These are phyloP conservation scores for Backusella sp. DNA, from an alignment of 192 early-diverging fungal species.

Conservation along the genomic window DNA sequence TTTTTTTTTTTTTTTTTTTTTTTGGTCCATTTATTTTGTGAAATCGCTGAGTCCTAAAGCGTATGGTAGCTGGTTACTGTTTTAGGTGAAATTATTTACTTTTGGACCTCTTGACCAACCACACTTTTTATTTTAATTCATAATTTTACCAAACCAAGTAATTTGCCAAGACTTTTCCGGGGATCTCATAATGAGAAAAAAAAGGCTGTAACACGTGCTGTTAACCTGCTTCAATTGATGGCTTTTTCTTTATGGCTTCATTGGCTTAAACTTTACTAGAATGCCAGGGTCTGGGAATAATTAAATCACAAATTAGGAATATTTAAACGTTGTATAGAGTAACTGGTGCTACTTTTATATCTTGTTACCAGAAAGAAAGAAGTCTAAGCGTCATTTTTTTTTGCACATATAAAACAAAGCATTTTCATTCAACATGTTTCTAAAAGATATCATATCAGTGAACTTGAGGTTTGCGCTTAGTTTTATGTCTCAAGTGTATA, in stretches of 20 bases:
- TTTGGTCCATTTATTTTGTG: slow-evolving; percentile 7
- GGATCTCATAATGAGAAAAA: neutral
- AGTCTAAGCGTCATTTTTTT: neutral
- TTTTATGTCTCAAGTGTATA: neutral
- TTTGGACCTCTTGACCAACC: slow-evolving; percentile 8
- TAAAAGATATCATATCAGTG: neutral
- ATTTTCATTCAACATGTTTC: neutral
- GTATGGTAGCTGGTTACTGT: neutral
- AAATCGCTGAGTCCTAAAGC: neutral
- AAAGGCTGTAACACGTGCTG: slow-evolving; percentile 2
- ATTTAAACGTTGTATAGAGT: slow-evolving; percentile 3
- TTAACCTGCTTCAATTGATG: slow-evolving; percentile 3
- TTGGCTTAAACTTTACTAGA: neutral
- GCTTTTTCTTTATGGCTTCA: neutral
- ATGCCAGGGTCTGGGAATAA: slow-evolving; percentile 14
- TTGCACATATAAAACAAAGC: neutral
- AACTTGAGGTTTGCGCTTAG: neutral
- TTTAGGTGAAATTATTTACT: slow-evolving; percentile 21
- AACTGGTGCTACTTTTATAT: neutral
- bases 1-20: neutral
- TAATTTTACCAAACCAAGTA: neutral
- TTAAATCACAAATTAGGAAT: slow-evolving; percentile 13
- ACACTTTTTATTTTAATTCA: slow-evolving; percentile 9
- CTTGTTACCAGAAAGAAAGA: neutral
- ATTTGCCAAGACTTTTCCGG: slow-evolving; percentile 16